A percentile compares a stretch with the other conserved stretches of the same genome.
These are phyloP conservation scores for Stephanodiscus minutulus DNA, from an alignment of 108 stramenopile genomes.

Conservation along the genomic window DNA sequence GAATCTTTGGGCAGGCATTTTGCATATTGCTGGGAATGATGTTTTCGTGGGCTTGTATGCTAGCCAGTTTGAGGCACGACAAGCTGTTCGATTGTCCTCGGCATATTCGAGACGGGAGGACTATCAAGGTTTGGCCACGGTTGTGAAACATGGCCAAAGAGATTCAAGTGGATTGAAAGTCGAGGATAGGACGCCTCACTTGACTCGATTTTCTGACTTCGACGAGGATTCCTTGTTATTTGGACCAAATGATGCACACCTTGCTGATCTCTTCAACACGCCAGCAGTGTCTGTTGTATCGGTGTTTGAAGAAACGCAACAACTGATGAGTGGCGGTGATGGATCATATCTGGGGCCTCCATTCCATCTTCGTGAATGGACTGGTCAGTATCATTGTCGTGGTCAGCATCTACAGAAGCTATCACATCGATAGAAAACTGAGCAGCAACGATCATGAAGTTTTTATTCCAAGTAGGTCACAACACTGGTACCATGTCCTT, in stretches of 20 bases:
- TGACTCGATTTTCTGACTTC: background rate
- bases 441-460: too few species aligned
- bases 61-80: constrained; percentile 24
- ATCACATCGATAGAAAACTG: background rate
- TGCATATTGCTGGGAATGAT: constrained; percentile 29
- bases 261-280: too few species aligned
- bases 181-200: background rate
- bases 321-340: background rate
- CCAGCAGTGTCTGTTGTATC: too few species aligned
- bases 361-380: background rate
- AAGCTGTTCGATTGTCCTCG: constrained; percentile 13
- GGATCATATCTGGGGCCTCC: background rate
- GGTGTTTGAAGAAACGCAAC: constrained; percentile 22
- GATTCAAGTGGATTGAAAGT: background rate
- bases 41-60: constrained; percentile 23
- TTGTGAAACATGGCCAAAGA: background rate
- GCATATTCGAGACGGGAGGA: background rate
- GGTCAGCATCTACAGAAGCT: background rate
- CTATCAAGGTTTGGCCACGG: background rate
- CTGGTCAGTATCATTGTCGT: background rate
- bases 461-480: too few species aligned
- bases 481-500: too few species aligned
- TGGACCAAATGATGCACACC: background rate
- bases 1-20: constrained; percentile 25
- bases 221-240: constrained; percentile 5